Conservation (phyloP, 257 asterid genomes). For the Solanum lignicaule region DNA sequence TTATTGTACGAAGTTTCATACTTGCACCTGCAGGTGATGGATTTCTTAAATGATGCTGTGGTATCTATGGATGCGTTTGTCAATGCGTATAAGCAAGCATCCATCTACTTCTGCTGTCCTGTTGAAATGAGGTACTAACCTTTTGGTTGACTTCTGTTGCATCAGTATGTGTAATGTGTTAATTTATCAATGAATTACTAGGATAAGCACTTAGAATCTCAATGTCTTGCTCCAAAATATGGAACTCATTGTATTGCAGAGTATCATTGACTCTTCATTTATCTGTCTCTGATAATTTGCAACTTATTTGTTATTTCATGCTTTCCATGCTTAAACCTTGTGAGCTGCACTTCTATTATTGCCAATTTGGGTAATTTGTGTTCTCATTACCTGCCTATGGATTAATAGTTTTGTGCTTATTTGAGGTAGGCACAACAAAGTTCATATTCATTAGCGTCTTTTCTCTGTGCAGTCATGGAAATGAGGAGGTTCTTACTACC, state of each 20-base stretch:
- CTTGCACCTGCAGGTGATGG: constrained; percentile 66
- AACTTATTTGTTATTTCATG: neutral
- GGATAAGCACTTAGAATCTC: neutral
- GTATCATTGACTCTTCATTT: neutral
- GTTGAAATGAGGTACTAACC: constrained; percentile 59
- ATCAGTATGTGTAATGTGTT: neutral
- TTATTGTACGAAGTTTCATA: neutral
- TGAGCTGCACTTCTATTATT: neutral
- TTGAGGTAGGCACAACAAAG: neutral
- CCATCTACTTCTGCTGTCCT: constrained; percentile 62
- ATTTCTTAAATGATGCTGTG: constrained; percentile 87
- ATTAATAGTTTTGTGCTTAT: neutral
- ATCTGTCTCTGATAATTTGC: neutral
- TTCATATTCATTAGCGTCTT: neutral
- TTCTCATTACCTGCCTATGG: neutral
- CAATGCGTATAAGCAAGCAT: constrained; percentile 65
- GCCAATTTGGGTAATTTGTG: neutral
- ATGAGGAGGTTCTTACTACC: constrained; percentile 63
- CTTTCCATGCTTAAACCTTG: neutral
- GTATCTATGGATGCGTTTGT: constrained; percentile 80
- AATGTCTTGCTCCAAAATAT: neutral
- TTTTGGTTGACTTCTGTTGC: neutral
- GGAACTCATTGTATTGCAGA: neutral
- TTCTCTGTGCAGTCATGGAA: constrained; percentile 57
- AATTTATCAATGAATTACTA: neutral